Evolutionary conservation across 1,284 basidiomycete genomes (phyloP).

Genomic region (Amylostereum areolatum): DNA sequence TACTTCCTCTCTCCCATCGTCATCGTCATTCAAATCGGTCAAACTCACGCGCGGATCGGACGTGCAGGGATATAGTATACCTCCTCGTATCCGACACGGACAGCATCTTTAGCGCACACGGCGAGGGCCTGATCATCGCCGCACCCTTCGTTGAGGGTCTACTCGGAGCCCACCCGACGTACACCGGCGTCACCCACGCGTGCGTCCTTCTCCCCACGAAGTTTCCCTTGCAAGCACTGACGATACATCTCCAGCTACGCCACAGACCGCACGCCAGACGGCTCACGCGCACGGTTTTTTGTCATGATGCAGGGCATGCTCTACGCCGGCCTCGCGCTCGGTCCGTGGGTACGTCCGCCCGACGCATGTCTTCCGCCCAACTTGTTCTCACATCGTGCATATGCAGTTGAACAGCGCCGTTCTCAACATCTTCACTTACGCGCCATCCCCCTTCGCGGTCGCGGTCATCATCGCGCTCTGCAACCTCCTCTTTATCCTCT

Average conservation of each 20-base stretch:
- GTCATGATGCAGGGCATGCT: constrained; percentile 45
- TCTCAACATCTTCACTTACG: constrained; percentile 4
- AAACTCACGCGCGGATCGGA: no score
- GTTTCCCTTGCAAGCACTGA: background rate
- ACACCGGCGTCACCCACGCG: constrained; percentile 48
- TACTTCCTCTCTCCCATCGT: background rate
- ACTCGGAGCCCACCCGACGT: constrained; percentile 43
- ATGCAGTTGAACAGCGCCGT: constrained; percentile 10
- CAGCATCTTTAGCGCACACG: constrained; percentile 33
- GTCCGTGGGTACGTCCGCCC: constrained; percentile 41
- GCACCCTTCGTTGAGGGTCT: constrained; percentile 44
- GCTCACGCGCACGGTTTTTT: constrained; percentile 45
- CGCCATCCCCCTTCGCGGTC: constrained; percentile 8
- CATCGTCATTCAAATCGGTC: background rate
- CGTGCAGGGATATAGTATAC: constrained; percentile 37
- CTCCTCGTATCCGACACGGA: constrained; percentile 37
- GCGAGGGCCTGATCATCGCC: constrained; percentile 36
- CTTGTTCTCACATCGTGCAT: constrained; percentile 13
- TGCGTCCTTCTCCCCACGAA: constrained; percentile 12
- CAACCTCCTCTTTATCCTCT: constrained; percentile 31
- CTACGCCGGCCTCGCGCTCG: constrained; percentile 42
- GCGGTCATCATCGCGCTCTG: constrained; percentile 10
- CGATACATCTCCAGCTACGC: constrained; percentile 31
- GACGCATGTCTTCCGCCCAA: constrained; percentile 11
- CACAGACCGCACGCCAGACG: constrained; percentile 44